Evolutionary conservation across 1,284 basidiomycete genomes (phyloP).

Genomic region (Puccinia polysora): DNA sequence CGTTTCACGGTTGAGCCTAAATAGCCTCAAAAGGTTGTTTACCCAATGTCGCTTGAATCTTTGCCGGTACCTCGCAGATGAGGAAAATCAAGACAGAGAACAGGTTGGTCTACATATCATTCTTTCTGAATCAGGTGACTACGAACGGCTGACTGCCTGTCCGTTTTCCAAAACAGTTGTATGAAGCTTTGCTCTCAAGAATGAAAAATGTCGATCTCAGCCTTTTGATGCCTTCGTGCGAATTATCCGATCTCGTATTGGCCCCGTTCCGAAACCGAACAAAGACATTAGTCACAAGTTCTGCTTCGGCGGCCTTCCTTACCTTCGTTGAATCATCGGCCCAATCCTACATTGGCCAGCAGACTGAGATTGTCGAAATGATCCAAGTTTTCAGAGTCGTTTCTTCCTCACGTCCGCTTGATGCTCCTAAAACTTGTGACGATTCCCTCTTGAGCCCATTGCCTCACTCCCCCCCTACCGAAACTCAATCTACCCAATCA

Average conservation of each 20-base stretch:
- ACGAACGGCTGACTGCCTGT: neutral
- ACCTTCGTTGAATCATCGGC: neutral
- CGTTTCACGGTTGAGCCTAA: conserved; percentile 4
- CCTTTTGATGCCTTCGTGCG: neutral
- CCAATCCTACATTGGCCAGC: neutral
- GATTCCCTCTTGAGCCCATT: neutral
- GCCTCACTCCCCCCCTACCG: neutral
- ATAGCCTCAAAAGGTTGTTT: conserved; percentile 14
- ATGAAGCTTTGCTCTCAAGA: conserved; percentile 11
- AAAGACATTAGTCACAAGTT: neutral
- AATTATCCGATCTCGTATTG: neutral
- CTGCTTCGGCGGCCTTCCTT: neutral
- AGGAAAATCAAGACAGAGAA: neutral
- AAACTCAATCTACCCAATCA: neutral
- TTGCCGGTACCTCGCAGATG: neutral
- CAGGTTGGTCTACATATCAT: conserved; percentile 2
- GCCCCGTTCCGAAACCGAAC: conserved; percentile 9
- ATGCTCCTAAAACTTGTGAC: neutral
- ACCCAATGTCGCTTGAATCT: conserved; percentile 6
- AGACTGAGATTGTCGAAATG: neutral
- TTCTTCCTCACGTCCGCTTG: neutral
- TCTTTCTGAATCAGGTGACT: neutral
- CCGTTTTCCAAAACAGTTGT: conserved; percentile 8
- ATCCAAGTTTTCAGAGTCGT: neutral
- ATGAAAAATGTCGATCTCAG: neutral